Percentiles rank a stretch among this genome's conserved stretches.
Conservation (phyloP, 148 eudicot genomes). For the Gaultheria prostrata region DNA sequence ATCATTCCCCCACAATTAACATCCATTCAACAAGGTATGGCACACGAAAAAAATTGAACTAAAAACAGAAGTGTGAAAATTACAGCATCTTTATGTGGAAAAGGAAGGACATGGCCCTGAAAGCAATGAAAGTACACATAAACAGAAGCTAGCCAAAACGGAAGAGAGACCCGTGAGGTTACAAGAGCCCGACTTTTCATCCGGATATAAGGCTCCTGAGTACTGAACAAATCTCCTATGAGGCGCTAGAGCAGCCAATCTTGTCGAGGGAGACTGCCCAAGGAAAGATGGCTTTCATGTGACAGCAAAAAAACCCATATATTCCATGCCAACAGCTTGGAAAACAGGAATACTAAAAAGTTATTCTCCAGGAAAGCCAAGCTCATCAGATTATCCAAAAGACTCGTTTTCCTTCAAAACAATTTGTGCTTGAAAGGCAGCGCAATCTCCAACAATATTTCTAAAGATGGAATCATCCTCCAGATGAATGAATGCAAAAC, state of each 20-base stretch:
- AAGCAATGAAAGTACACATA: not conserved
- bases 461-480: slow-evolving; percentile 10
- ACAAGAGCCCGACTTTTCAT: not conserved
- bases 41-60: not conserved
- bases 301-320: not conserved
- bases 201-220: not conserved
- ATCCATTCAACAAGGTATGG: not conserved
- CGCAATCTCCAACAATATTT: not conserved
- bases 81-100: not conserved
- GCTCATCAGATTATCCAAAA: not conserved
- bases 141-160: not conserved
- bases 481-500: not conserved
- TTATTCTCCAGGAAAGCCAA: not conserved
- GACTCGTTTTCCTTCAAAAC: slow-evolving; percentile 6
- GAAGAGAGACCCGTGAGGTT: not conserved
- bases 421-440: not conserved
- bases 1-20: not conserved
- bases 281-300: not conserved
- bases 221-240: not conserved
- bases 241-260: not conserved
- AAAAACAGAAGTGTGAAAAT: not conserved
- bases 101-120: not conserved
- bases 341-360: not conserved
- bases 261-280: not conserved
- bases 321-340: not conserved